Evolutionary conservation across 2,329 filamentous ascomycete genomes (phyloP), one percentile per base, ranked within the genome.

Genomic region (Monosporascus ibericus): DNA sequence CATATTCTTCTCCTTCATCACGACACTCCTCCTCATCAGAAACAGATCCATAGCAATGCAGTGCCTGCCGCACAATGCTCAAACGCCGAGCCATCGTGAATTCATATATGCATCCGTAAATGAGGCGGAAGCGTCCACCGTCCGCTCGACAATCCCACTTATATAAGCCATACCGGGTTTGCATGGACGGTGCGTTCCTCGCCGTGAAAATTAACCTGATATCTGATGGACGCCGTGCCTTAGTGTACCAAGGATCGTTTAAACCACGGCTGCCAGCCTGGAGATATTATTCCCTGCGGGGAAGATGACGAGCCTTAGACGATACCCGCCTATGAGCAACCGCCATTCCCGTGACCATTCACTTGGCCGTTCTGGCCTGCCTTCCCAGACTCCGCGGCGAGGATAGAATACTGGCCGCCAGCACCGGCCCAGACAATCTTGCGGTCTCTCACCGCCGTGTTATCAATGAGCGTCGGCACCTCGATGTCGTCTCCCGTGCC

Each of bases 401-500:
- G 3, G 5, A 46, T 27, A 15, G 42, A 46, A n/a, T 46, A 46
- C 24, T 46, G 42, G 22, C 42, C 42, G 24, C 42, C 42, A 27
- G 42, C 42, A 11, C 42, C 42, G 24, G 42, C 42, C 42, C 42
- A 46, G 22, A 46, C 15, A 24, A 46, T 25, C 42, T 46, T 25
- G 11, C 42, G 42, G 22, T 4, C 14, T n/a, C 25, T 46, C 20
- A 46, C 42, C 17, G 42, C 42, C 42, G 42, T 25, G 42, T 46
- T 46, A n/a, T 46, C 42, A 9, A 46, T 25, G 22, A 46, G 22
- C 24, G 83, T 88, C 1, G 86, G 84, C 18, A 79, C 72, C 48
- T 79, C 74, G 20, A 89, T 75, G 58, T 88, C 85, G 52, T 88
- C 84, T 39, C 79, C 77, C 3, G 80, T 85, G 39, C 87, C 88